Conservation (phyloP, 805 yeast species). For the Myxozyma neotropica region DNA sequence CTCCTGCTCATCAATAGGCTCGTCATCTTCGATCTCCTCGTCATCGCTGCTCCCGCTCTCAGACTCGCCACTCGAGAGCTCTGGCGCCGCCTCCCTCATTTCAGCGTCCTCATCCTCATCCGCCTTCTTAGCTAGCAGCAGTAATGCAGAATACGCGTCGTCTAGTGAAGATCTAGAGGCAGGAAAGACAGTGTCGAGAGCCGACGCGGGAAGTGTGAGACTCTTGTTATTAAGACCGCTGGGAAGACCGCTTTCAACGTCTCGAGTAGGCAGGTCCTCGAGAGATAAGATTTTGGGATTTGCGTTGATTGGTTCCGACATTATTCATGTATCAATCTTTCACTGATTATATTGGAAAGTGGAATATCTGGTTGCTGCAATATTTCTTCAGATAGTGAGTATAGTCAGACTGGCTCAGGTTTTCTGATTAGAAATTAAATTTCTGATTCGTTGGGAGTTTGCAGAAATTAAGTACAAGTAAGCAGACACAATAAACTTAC, state of each 20-base stretch:
- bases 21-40: slow-evolving; percentile 41
- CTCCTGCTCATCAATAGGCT: slow-evolving; percentile 84
- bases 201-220: slow-evolving; percentile 15
- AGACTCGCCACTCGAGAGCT: slow-evolving; percentile 26
- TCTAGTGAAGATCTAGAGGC: background rate
- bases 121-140: slow-evolving; percentile 35
- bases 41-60: slow-evolving; percentile 36
- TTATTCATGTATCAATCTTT: slow-evolving; percentile 35
- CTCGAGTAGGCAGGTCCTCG: slow-evolving; percentile 73
- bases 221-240: background rate
- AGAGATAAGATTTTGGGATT: slow-evolving; percentile 84
- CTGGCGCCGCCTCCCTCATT: slow-evolving; percentile 16
- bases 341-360: background rate
- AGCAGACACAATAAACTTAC: background rate
- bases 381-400: background rate
- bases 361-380: background rate
- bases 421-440: slow-evolving; percentile 6
- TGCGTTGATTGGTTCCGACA: slow-evolving; percentile 87
- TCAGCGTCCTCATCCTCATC: slow-evolving; percentile 38
- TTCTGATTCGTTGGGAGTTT: slow-evolving; percentile 16
- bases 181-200: slow-evolving; percentile 26
- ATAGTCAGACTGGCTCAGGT: too few species aligned
- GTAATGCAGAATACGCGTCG: slow-evolving; percentile 21
- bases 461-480: background rate
- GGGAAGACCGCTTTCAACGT: slow-evolving; percentile 16